Evolutionary conservation across 306 rosid genomes (phyloP), one percentile per base, ranked within the genome.

Genomic region (Purshia tridentata): DNA sequence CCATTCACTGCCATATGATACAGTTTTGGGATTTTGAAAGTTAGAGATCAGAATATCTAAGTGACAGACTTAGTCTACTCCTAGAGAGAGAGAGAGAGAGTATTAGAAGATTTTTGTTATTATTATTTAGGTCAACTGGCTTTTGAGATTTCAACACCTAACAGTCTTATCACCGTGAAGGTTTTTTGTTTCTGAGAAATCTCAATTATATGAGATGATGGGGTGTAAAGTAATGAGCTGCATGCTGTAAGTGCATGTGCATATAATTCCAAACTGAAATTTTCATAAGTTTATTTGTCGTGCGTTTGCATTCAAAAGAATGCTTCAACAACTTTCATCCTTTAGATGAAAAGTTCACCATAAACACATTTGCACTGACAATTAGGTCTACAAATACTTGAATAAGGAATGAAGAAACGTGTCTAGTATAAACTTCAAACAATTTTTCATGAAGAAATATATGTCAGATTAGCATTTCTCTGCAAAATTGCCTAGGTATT

Each of bases 201-300:
- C 68, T 9, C 68, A 63, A 63, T 63, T 4, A 63, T 16, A 41
- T 41, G 66, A 63, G 68, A 63, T 41, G 23, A 62, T 62, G 29
- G 6, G n/a, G 11, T 23, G 35, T 4, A 41, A 29, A 29, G 35
- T 29, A 29, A 29, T 29, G 35, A 3, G 35, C 35, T 29, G 35
- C n/a, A n/a, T n/a, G n/a, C 35, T 29, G 35, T 29, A 29, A 29
- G 35, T 29, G n/a, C n/a, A n/a, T n/a, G 2, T 29, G 35, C 35
- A 29, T 29, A 29, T 29, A 29, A 29, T 29, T 29, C 35, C 35
- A 29, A 29, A 29, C 35, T 29, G 2, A 29, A 1, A 29, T 29
- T 29, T 29, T 29, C 35, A 29, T 29, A 1, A 29, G 35, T 29
- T 29, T 29, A 29, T 1, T 29, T 29, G 35, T 29, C 35, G 2